Evolutionary conservation across 2,329 filamentous ascomycete genomes (phyloP).

Genomic region (Cryoendolithus antarcticus): DNA sequence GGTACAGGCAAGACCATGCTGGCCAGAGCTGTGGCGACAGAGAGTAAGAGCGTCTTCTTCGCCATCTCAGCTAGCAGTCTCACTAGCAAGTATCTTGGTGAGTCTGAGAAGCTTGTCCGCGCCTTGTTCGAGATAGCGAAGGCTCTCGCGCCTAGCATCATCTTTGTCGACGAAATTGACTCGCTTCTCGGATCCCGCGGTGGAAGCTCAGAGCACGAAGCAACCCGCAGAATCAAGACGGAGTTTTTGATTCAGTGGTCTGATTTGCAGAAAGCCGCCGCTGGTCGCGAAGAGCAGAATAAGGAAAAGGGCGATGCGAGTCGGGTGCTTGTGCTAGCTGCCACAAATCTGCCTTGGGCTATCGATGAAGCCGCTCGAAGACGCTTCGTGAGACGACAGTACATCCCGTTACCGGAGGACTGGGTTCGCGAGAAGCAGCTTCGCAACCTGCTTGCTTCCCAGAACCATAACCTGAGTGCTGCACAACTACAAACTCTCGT

Average conservation of each 20-base stretch:
- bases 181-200: conserved; percentile 76
- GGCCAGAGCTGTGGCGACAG: conserved; percentile 84
- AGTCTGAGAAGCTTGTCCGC: conserved; percentile 90
- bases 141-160: conserved; percentile 80
- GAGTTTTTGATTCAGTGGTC: conserved; percentile 98
- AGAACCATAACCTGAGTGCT: conserved; percentile 67
- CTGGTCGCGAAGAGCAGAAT: conserved; percentile 60
- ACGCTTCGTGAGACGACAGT: conserved; percentile 84
- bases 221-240: conserved; percentile 86
- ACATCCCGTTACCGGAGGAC: conserved; percentile 84
- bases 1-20: conserved; percentile 99
- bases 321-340: conserved; percentile 81
- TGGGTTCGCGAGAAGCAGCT: conserved; percentile 71
- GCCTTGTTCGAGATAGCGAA: conserved; percentile 88
- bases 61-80: conserved; percentile 90
- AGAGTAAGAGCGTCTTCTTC: conserved; percentile 91
- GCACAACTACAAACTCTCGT: conserved; percentile 64
- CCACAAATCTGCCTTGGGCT: conserved; percentile 93
- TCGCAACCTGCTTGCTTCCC: conserved; percentile 66
- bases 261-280: conserved; percentile 81
- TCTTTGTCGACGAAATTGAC: conserved; percentile 97
- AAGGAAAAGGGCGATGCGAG: conserved; percentile 69
- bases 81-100: conserved; percentile 90
- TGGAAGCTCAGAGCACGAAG: conserved; percentile 79
- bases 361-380: conserved; percentile 91